A percentile compares a stretch with the other conserved stretches of the same genome.
Conservation (phyloP, 139 green algal genomes). For the Micractinium conductrix region DNA sequence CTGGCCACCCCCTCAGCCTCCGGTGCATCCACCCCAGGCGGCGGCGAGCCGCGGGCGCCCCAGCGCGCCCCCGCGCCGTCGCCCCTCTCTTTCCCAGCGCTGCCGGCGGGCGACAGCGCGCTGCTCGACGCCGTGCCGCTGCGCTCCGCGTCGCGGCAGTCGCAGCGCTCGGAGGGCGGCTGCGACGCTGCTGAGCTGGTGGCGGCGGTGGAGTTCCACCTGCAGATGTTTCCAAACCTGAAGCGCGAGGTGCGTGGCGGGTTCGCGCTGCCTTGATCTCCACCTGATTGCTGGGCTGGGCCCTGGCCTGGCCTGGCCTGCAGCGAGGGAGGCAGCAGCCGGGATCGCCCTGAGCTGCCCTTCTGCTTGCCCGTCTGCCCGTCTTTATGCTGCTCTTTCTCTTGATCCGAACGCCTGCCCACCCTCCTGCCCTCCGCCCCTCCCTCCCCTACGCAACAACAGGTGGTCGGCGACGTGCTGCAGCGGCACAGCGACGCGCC, state of each 20-base stretch:
- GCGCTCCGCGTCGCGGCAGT: neutral
- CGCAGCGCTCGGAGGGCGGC: too few species aligned
- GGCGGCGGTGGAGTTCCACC: conserved; percentile 1
- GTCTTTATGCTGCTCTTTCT: too few species aligned
- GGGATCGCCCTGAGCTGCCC: too few species aligned
- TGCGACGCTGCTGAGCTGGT: conserved; percentile 1
- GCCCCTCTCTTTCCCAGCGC: too few species aligned
- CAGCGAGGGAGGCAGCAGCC: too few species aligned
- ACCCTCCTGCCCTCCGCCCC: neutral
- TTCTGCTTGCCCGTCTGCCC: too few species aligned
- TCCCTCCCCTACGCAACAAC: neutral
- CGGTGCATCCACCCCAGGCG: neutral
- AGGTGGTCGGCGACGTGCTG: conserved; percentile 27
- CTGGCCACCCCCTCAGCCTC: conserved; percentile 5
- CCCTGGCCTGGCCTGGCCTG: too few species aligned
- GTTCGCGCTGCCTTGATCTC: too few species aligned
- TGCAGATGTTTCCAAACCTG: conserved; percentile 10
- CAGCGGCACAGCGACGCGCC: conserved; percentile 18
- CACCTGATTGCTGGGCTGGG: too few species aligned
- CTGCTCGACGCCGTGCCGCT: neutral
- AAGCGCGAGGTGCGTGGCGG: conserved; percentile 10
- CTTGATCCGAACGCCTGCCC: too few species aligned
- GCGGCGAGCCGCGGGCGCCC: neutral
- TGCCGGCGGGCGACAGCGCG: neutral
- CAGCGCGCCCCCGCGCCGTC: too few species aligned